Percentiles rank a stretch among this genome's conserved stretches.
These are phyloP conservation scores for Sporisorium sorghi DNA, from an alignment of 1,284 basidiomycete species.

Conservation along the genomic window DNA sequence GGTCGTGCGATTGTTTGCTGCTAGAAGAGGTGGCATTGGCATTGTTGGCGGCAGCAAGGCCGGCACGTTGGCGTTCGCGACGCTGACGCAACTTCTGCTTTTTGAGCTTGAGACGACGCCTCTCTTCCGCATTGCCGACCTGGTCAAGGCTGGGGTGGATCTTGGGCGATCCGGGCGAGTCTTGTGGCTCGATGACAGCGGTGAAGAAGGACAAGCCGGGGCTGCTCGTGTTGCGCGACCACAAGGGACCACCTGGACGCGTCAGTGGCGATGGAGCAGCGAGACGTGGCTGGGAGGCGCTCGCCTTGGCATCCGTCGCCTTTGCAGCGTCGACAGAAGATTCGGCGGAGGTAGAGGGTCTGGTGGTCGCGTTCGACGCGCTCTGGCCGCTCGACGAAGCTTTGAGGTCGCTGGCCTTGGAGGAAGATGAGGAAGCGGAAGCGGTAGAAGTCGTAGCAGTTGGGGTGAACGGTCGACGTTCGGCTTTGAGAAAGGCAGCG, in stretches of 20 bases:
- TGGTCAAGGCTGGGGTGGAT: conserved; percentile 53
- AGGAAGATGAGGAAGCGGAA: conserved; percentile 11
- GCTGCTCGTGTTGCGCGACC: conserved; percentile 49
- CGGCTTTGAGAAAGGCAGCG: conserved; percentile 65
- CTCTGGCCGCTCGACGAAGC: conserved; percentile 7
- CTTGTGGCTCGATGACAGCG: conserved; percentile 41
- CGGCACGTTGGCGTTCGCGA: conserved; percentile 35
- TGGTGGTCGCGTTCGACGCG: conserved; percentile 7
- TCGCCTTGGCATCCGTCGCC: conserved; percentile 13
- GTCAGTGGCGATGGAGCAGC: conserved; percentile 28
- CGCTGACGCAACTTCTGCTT: conserved; percentile 50
- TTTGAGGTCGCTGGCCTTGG: conserved; percentile 15
- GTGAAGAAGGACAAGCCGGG: conserved; percentile 59
- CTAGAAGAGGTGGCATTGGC: conserved; percentile 15
- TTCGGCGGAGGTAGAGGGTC: conserved; percentile 2
- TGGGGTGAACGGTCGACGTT: conserved; percentile 44
- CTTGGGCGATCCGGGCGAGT: conserved; percentile 38
- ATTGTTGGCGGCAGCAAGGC: conserved; percentile 10
- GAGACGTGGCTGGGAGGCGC: conserved; percentile 25
- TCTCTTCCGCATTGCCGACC: conserved; percentile 56
- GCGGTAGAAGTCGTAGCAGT: conserved; percentile 4
- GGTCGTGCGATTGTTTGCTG: conserved; percentile 20
- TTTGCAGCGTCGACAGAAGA: conserved; percentile 5
- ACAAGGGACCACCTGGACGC: conserved; percentile 22
- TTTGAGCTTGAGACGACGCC: conserved; percentile 52